A percentile compares a stretch with the other conserved stretches of the same genome.
Conservation (phyloP, 345 rosid genomes). For the Eutrema heterophyllum region DNA sequence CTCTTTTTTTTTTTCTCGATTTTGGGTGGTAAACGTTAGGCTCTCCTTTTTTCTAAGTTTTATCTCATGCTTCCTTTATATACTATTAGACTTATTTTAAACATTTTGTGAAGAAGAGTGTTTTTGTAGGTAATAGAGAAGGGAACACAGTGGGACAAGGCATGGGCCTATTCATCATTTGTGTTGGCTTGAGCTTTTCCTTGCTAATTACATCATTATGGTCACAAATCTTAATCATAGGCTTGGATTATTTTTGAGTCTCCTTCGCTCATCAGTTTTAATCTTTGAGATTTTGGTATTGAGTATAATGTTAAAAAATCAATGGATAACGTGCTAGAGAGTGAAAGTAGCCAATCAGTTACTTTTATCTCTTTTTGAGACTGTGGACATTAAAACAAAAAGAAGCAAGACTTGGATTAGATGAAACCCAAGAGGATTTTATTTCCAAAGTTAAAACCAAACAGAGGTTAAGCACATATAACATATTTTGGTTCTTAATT, state of each 20-base stretch:
- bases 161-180: conserved; percentile 33
- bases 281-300: neutral
- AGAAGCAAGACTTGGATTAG: neutral
- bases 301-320: conserved; percentile 14
- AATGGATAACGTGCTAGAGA: neutral
- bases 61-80: too few relatives aligned
- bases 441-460: too few relatives aligned
- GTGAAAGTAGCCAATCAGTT: conserved; percentile 3
- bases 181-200: neutral
- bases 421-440: too few relatives aligned
- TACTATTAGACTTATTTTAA: too few relatives aligned
- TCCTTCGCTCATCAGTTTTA: too few relatives aligned
- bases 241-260: too few relatives aligned
- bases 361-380: neutral
- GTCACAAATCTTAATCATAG: conserved; percentile 10
- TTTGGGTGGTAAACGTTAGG: too few relatives aligned
- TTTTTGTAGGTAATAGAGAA: conserved; percentile 20
- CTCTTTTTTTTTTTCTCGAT: too few relatives aligned
- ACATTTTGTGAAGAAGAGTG: too few relatives aligned
- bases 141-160: conserved; percentile 37
- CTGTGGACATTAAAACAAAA: conserved; percentile 10
- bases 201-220: conserved; percentile 22
- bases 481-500: neutral
- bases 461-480: too few relatives aligned
- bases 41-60: too few relatives aligned